Evolutionary conservation across 2,329 filamentous ascomycete genomes (phyloP).

Genomic region (Venturia carpophila): DNA sequence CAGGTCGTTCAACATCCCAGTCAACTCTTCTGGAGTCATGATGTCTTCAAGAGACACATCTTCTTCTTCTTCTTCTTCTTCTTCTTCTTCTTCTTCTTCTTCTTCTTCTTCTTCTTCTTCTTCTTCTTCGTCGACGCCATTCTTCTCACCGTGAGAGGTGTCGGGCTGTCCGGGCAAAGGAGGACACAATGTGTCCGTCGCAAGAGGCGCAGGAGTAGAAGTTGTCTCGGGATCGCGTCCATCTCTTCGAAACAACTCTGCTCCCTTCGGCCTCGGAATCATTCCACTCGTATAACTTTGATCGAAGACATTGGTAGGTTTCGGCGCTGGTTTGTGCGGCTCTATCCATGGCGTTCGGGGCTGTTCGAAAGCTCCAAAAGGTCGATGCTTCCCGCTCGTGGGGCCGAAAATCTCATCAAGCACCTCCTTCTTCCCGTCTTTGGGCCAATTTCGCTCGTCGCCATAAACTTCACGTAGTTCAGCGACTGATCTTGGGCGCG

Average conservation of each 20-base stretch:
- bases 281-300: not conserved
- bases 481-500: not conserved
- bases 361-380: not conserved
- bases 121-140: not conserved
- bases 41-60: not conserved
- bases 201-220: not conserved
- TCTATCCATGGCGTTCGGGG: not conserved
- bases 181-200: not conserved
- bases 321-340: not conserved
- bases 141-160: too few species aligned
- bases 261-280: not conserved
- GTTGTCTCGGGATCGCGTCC: not conserved
- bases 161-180: not conserved
- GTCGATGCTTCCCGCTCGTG: not conserved
- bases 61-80: not conserved
- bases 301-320: slow-evolving; percentile 3
- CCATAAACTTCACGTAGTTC: not conserved
- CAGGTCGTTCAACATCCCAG: not conserved
- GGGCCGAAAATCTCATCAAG: not conserved
- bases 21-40: not conserved
- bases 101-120: not conserved
- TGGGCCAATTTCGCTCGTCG: not conserved
- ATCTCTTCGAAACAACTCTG: not conserved
- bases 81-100: not conserved
- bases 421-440: not conserved